These are phyloP conservation scores for Amaranthus hypochondriacus DNA, from an alignment of 148 eudicot genomes.

Conservation along the genomic window DNA sequence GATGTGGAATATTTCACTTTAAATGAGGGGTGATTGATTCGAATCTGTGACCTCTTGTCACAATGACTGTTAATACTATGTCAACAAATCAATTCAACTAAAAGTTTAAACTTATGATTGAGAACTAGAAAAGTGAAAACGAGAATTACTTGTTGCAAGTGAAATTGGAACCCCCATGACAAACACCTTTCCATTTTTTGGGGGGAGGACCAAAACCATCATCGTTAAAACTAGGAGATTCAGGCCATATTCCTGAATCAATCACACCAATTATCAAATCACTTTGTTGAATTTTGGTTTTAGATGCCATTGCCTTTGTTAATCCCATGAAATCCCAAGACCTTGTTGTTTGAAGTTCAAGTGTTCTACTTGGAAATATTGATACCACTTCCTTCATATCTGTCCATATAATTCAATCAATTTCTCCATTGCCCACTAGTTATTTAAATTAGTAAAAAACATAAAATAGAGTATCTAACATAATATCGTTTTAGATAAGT, in stretches of 20 bases:
- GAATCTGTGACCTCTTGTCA: no score
- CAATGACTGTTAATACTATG: no score
- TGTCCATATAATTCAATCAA: conserved; percentile 19
- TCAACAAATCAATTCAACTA: no score
- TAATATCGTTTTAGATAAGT: no score
- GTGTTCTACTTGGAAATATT: conserved; percentile 40
- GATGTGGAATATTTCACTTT: no score
- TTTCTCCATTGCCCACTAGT: conserved; percentile 10
- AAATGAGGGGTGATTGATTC: no score
- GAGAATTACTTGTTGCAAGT: conserved; percentile 57
- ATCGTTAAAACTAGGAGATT: conserved; percentile 43
- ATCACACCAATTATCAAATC: conserved; percentile 41
- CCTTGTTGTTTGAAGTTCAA: conserved; percentile 49
- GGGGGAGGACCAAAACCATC: conserved; percentile 46
- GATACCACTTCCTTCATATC: conserved; percentile 41
- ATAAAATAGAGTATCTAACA: no score
- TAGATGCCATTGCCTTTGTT: conserved; percentile 6
- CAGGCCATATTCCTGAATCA: conserved; percentile 61
- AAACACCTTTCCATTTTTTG: conserved; percentile 53
- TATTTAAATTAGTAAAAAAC: background rate
- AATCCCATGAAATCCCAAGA: conserved; percentile 70
- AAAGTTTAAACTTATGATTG: background rate
- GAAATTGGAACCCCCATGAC: conserved; percentile 31
- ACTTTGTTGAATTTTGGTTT: conserved; percentile 23
- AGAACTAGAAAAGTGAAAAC: background rate